These are phyloP conservation scores for Calcarisporium arbuscula DNA, from an alignment of 2,329 filamentous ascomycete genomes.

Conservation along the genomic window DNA sequence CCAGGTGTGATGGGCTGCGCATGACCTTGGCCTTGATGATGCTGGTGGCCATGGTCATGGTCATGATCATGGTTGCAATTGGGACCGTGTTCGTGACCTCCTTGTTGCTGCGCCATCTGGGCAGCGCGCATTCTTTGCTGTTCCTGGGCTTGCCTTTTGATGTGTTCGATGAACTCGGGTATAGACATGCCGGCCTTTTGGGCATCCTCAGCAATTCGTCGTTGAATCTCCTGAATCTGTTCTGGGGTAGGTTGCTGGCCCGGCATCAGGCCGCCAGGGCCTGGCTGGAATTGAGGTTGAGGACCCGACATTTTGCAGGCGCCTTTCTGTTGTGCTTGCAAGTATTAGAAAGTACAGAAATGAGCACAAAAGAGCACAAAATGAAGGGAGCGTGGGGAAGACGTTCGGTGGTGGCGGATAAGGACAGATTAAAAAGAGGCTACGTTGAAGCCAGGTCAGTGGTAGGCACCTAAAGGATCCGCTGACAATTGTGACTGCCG, in stretches of 20 bases:
- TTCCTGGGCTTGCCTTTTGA: slow-evolving; percentile 54
- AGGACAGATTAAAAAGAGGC: too few relatives aligned
- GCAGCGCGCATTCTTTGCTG: slow-evolving; percentile 40
- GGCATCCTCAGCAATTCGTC: slow-evolving; percentile 75
- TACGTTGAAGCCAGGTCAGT: too few relatives aligned
- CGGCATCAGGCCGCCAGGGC: slow-evolving; percentile 24
- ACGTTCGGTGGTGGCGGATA: too few relatives aligned
- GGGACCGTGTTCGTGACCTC: slow-evolving; percentile 14
- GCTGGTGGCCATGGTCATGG: slow-evolving; percentile 24
- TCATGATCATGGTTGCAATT: slow-evolving; percentile 21
- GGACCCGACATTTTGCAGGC: slow-evolving; percentile 20
- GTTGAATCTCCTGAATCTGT: slow-evolving; percentile 79
- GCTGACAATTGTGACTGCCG: too few relatives aligned
- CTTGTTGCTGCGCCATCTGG: slow-evolving; percentile 32
- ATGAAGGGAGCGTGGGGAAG: too few relatives aligned
- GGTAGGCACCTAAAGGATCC: too few relatives aligned
- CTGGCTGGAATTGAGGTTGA: slow-evolving; percentile 17
- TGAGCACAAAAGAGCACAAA: too few relatives aligned
- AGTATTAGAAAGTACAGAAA: too few relatives aligned
- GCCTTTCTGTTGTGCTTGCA: too few relatives aligned
- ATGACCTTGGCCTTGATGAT: slow-evolving; percentile 36
- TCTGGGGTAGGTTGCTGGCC: slow-evolving; percentile 63
- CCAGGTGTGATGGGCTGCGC: slow-evolving; percentile 66
- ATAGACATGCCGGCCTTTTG: slow-evolving; percentile 78
- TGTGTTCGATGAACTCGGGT: slow-evolving; percentile 71